Conservation (phyloP, 306 rosid genomes). For the Vicia sativa region DNA sequence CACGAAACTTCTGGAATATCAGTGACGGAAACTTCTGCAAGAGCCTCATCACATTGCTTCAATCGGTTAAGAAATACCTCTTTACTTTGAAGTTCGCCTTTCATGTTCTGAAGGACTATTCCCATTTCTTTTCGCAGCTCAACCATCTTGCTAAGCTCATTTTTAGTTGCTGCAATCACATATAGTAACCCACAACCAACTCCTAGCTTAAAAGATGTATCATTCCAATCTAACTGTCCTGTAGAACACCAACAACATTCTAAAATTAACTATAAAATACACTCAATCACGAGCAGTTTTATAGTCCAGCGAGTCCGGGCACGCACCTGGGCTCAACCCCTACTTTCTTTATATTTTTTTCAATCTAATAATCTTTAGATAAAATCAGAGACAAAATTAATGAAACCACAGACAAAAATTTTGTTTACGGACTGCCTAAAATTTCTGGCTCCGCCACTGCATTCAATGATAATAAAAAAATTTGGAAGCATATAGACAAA, state of each 20-base stretch:
- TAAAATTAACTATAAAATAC: no score
- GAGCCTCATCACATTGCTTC: constrained; percentile 43
- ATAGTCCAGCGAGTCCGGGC: no score
- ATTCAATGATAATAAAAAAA: no score
- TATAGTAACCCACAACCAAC: constrained; percentile 74
- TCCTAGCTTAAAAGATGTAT: constrained; percentile 74
- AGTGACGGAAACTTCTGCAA: constrained; percentile 48
- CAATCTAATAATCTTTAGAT: no score
- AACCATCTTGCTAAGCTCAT: constrained; percentile 69
- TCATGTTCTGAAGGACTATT: constrained; percentile 60
- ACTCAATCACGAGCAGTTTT: no score
- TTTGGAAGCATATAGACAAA: no score
- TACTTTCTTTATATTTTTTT: no score
- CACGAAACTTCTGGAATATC: constrained; percentile 55
- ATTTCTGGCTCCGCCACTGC: no score
- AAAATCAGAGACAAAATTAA: no score
- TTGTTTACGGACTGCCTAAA: no score
- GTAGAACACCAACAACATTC: constrained; percentile 22
- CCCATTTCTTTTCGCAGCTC: constrained; percentile 81
- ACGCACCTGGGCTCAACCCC: no score
- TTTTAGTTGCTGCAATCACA: constrained; percentile 65
- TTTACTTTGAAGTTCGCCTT: constrained; percentile 53
- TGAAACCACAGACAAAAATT: no score
- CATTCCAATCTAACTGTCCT: constrained; percentile 51
- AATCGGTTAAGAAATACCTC: constrained; percentile 36